Conservation (phyloP, 2,329 filamentous ascomycete genomes). For the Orbilia ellipsospora region DNA sequence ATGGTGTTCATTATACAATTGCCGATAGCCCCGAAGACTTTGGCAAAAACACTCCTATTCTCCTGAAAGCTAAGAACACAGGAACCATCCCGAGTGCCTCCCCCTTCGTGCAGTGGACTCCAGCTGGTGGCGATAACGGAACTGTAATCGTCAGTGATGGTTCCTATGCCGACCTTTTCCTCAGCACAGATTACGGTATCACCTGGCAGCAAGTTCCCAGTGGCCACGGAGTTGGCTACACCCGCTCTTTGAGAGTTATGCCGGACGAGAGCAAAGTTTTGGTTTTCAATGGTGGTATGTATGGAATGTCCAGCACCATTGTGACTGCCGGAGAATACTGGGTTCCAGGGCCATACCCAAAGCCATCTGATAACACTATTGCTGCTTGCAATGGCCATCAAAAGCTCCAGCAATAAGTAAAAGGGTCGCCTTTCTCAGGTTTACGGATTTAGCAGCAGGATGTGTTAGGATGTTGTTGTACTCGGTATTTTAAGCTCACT, state of each 20-base stretch:
- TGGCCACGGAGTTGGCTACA: conserved; percentile 20
- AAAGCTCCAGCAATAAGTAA: conserved; percentile 9
- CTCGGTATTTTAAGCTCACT: too few relatives aligned
- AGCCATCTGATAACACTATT: conserved; percentile 16
- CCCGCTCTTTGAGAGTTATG: conserved; percentile 22
- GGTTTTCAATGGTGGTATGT: conserved; percentile 28
- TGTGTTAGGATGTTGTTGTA: too few relatives aligned
- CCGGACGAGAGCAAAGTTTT: conserved; percentile 20
- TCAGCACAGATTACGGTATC: conserved; percentile 57
- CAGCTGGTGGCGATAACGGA: conserved; percentile 64
- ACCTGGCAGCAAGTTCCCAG: conserved; percentile 19
- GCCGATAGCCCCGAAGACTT: conserved; percentile 61
- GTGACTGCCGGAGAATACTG: conserved; percentile 18
- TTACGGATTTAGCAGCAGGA: too few relatives aligned
- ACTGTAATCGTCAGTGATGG: conserved; percentile 60
- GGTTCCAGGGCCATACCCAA: conserved; percentile 10
- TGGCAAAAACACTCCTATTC: too few relatives aligned
- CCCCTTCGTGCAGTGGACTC: conserved; percentile 65
- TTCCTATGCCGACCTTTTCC: conserved; percentile 62
- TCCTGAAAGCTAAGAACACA: conserved; percentile 56
- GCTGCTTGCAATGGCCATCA: conserved; percentile 2
- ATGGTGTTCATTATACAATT: conserved; percentile 66
- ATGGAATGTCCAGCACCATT: conserved; percentile 21
- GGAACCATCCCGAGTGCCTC: conserved; percentile 62
- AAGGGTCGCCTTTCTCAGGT: too few relatives aligned